phyloP scores from a whole-genome alignment of 257 asterid genomes.

The Anisodus tanguticus region DNA sequence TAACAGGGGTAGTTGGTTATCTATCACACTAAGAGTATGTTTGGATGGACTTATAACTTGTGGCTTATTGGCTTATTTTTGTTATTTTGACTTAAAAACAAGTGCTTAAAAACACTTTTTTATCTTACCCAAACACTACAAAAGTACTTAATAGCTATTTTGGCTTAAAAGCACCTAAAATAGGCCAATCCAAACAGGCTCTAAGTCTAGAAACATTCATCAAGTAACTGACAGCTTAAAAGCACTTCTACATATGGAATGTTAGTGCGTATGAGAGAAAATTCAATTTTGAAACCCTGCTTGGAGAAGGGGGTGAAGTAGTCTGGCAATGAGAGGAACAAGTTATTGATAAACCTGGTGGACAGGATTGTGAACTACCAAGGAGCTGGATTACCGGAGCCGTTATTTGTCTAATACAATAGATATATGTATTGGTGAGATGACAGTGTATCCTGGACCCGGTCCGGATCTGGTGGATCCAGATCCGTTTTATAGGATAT shows the following conservation, averaged over 20 bases:
- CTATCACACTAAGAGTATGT: background rate
- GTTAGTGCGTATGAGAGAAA: background rate
- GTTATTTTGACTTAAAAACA: too few species aligned
- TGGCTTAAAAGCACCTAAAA: too few species aligned
- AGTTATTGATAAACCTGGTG: background rate
- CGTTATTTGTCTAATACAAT: background rate
- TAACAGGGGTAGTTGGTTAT: background rate
- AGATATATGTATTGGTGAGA: background rate
- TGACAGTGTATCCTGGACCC: too few species aligned
- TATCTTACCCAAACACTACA: too few species aligned
- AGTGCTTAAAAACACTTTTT: too few species aligned
- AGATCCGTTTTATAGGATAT: too few species aligned
- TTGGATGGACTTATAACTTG: too few species aligned
- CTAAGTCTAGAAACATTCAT: background rate
- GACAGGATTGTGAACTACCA: slow-evolving; percentile 7
- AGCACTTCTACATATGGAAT: background rate
- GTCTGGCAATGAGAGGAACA: slow-evolving; percentile 15
- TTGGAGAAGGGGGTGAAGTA: slow-evolving; percentile 7
- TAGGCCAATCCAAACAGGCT: too few species aligned
- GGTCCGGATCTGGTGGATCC: too few species aligned
- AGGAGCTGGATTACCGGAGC: slow-evolving; percentile 16
- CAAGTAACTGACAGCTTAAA: background rate
- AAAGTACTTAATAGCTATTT: too few species aligned
- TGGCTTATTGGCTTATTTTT: too few species aligned
- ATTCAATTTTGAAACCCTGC: background rate